Percentiles rank a stretch among this genome's conserved stretches.
Evolutionary conservation across 495 filamentous ascomycete species (phyloP).

Genomic region (Penicillium cataractarum): DNA sequence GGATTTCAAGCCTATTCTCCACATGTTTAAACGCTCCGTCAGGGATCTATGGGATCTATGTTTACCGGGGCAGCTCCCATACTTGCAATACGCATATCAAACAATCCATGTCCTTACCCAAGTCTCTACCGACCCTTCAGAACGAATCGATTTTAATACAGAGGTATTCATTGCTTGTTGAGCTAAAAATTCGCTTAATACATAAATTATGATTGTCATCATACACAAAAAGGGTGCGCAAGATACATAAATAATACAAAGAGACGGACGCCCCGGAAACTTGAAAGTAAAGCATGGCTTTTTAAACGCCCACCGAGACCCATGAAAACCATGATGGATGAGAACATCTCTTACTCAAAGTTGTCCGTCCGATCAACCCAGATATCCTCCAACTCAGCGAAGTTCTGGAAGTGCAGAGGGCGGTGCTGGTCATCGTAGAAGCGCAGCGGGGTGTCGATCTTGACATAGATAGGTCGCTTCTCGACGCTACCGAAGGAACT

Average conservation of each 20-base stretch:
- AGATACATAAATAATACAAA: slow-evolving; percentile 22
- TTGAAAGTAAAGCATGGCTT: slow-evolving; percentile 21
- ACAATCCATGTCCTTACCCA: not conserved
- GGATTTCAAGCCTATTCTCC: no score
- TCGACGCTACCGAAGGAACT: slow-evolving; percentile 82
- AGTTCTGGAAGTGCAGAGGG: slow-evolving; percentile 92
- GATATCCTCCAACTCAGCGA: slow-evolving; percentile 87
- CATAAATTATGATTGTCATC: slow-evolving; percentile 34
- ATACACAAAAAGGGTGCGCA: slow-evolving; percentile 23
- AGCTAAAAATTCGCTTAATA: slow-evolving; percentile 25
- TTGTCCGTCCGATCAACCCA: slow-evolving; percentile 86
- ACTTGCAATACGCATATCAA: not conserved
- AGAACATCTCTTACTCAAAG: slow-evolving; percentile 62
- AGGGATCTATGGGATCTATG: no score
- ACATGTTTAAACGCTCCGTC: no score
- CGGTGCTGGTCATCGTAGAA: slow-evolving; percentile 96
- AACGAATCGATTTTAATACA: not conserved
- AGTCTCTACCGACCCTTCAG: not conserved
- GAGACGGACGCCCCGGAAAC: slow-evolving; percentile 17
- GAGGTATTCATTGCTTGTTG: slow-evolving; percentile 21
- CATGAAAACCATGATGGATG: not conserved
- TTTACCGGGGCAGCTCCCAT: no score
- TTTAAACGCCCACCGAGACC: slow-evolving; percentile 27
- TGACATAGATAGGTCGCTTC: slow-evolving; percentile 87
- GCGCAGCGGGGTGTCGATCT: slow-evolving; percentile 83